Percentiles rank a stretch among this genome's conserved stretches.
phyloP scores from a whole-genome alignment of 352 stramenopile genomes.

The Phytopythium montanum region DNA sequence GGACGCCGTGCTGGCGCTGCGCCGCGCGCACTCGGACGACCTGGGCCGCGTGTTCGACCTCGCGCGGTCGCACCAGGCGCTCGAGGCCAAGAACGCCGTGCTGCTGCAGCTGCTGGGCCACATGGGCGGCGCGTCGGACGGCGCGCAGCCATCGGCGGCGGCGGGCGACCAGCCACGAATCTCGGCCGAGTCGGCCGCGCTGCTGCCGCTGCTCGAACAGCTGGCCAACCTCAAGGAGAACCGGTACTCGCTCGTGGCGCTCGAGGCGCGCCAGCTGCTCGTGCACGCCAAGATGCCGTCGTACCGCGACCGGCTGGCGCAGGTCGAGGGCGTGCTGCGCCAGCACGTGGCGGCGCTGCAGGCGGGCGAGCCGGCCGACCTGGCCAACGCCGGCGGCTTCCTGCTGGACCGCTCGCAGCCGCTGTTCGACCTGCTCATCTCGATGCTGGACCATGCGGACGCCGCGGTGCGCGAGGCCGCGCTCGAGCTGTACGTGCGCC shows the following conservation, averaged over 20 bases:
- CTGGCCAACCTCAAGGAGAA: slow-evolving; percentile 88
- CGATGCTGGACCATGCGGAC: slow-evolving; percentile 71
- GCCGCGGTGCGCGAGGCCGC: slow-evolving; percentile 60
- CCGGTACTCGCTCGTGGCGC: slow-evolving; percentile 91
- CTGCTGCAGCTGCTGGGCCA: slow-evolving; percentile 67
- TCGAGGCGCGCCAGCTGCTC: slow-evolving; percentile 94
- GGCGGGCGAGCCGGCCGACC: slow-evolving; percentile 30
- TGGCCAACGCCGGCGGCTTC: slow-evolving; percentile 49
- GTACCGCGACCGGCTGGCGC: slow-evolving; percentile 87
- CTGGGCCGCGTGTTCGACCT: slow-evolving; percentile 83
- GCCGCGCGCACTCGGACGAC: slow-evolving; percentile 90
- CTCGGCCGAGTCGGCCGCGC: slow-evolving; percentile 55
- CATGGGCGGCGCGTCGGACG: slow-evolving; percentile 16
- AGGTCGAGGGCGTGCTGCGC: slow-evolving; percentile 73
- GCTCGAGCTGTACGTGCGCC: slow-evolving; percentile 80
- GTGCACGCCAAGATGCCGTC: slow-evolving; percentile 97
- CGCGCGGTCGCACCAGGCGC: slow-evolving; percentile 88
- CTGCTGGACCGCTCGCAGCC: slow-evolving; percentile 83
- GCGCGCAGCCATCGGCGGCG: slow-evolving; percentile 18
- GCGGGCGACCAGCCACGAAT: slow-evolving; percentile 33
- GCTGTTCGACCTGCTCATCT: slow-evolving; percentile 83
- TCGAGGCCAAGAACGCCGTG: slow-evolving; percentile 86
- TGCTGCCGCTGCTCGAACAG: slow-evolving; percentile 82
- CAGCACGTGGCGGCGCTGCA: slow-evolving; percentile 49
- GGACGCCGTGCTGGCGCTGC: slow-evolving; percentile 79